A percentile compares a stretch with the other conserved stretches of the same genome.
Conservation (phyloP, 768 basidiomycete genomes). For the Pleurotus eryngii region DNA sequence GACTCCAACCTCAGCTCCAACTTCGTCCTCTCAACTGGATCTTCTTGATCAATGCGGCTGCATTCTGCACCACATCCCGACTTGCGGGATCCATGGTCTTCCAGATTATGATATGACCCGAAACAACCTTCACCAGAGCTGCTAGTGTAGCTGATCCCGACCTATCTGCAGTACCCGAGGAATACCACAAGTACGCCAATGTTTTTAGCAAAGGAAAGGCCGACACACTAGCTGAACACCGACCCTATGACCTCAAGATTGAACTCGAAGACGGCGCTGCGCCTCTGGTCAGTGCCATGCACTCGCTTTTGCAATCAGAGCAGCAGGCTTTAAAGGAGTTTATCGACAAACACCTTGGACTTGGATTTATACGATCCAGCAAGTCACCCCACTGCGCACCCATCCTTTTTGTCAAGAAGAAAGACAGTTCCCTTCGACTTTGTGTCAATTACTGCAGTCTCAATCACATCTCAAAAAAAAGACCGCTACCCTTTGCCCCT, state of each 20-base stretch:
- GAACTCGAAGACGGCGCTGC: not conserved
- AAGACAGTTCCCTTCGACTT: slow-evolving; percentile 17
- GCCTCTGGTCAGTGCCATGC: slow-evolving; percentile 13
- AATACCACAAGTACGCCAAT: slow-evolving; percentile 24
- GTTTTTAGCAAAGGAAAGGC: slow-evolving; percentile 22
- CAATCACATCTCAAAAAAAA: slow-evolving; percentile 31
- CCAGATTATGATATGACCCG: no score
- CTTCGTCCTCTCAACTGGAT: slow-evolving; percentile 8
- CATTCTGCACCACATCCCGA: not conserved
- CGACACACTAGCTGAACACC: slow-evolving; percentile 27
- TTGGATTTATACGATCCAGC: slow-evolving; percentile 23
- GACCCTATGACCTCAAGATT: slow-evolving; percentile 25
- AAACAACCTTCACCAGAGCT: no score
- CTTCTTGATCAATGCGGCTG: not conserved
- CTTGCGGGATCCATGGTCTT: not conserved
- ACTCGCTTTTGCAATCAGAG: slow-evolving; percentile 23
- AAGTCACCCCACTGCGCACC: slow-evolving; percentile 18
- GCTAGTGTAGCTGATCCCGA: slow-evolving; percentile 3
- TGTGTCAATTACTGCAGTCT: slow-evolving; percentile 20
- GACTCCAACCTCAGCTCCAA: slow-evolving; percentile 1
- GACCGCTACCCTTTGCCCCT: slow-evolving; percentile 32
- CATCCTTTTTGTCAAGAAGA: slow-evolving; percentile 23
- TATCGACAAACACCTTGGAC: slow-evolving; percentile 24
- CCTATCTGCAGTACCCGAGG: slow-evolving; percentile 16
- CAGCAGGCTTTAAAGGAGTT: slow-evolving; percentile 20